phyloP scores from a whole-genome alignment of 192 early-diverging fungal species.

The Umbelopsis vinacea region DNA sequence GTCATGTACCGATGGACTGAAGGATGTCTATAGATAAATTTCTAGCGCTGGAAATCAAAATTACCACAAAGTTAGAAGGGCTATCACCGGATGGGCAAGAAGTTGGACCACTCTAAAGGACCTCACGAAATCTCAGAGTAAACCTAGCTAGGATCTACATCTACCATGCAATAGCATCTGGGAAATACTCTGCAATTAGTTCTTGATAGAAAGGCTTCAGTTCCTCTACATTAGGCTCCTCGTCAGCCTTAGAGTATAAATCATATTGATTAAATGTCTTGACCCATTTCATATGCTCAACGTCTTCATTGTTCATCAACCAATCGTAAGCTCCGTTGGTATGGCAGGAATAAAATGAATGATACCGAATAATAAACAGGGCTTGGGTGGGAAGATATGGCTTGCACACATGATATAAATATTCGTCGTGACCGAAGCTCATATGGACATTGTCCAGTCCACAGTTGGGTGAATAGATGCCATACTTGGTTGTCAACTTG shows the following conservation, averaged over 20 bases:
- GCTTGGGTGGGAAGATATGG: constrained; percentile 48
- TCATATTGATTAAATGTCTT: constrained; percentile 59
- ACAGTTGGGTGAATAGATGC: constrained; percentile 53
- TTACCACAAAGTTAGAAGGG: too few species aligned
- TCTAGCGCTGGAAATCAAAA: too few species aligned
- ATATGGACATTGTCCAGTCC: constrained; percentile 51
- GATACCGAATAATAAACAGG: constrained; percentile 52
- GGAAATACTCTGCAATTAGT: constrained; percentile 52
- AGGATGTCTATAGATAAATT: too few species aligned
- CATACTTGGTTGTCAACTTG: constrained; percentile 39
- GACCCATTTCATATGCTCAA: constrained; percentile 46
- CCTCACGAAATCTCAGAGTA: too few species aligned
- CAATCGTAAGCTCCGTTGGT: constrained; percentile 44
- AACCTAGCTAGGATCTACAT: neutral
- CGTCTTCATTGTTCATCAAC: constrained; percentile 50
- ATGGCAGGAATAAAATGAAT: constrained; percentile 57
- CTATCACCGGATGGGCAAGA: too few species aligned
- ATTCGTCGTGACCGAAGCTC: constrained; percentile 61
- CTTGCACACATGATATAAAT: constrained; percentile 52
- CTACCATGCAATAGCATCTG: constrained; percentile 50
- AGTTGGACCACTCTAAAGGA: too few species aligned
- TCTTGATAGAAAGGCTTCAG: constrained; percentile 48
- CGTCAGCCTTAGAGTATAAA: constrained; percentile 56
- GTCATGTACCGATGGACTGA: too few species aligned
- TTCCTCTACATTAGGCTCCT: constrained; percentile 36